Conservation (phyloP, 23 red algal genomes). For the Gracilariopsis chorda region DNA sequence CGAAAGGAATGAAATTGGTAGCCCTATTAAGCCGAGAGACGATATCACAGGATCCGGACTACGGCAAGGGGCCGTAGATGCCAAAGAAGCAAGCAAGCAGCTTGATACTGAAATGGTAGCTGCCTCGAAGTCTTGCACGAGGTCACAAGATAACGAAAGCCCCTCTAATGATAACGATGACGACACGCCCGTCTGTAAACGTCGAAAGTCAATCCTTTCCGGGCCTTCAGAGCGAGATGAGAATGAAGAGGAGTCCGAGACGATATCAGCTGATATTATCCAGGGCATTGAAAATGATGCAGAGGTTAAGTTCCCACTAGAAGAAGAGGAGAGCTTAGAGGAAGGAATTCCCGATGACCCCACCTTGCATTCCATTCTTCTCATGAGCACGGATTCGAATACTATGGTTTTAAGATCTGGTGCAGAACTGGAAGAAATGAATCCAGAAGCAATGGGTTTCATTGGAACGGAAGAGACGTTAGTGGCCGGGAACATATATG, state of each 20-base stretch:
- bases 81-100: no score
- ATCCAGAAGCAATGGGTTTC: slow-evolving; percentile 32
- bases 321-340: slow-evolving; percentile 42
- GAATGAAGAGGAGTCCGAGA: background rate
- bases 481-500: slow-evolving; percentile 75
- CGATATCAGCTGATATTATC: background rate
- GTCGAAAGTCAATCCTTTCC: background rate
- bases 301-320: slow-evolving; percentile 40
- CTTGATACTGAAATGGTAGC: no score
- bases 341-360: slow-evolving; percentile 27
- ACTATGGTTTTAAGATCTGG: slow-evolving; percentile 55
- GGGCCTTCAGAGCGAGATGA: background rate
- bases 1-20: no score
- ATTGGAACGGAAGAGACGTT: slow-evolving; percentile 53
- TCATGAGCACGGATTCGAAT: slow-evolving; percentile 43
- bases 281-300: slow-evolving; percentile 17
- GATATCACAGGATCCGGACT: no score
- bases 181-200: no score
- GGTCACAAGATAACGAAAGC: no score
- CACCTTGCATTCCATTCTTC: slow-evolving; percentile 57
- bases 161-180: no score
- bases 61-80: no score
- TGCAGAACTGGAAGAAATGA: slow-evolving; percentile 47
- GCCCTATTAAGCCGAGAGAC: no score
- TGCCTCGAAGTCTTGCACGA: no score